phyloP scores from a whole-genome alignment of 2,329 filamentous ascomycete species.

The Cercospora citrullina region DNA sequence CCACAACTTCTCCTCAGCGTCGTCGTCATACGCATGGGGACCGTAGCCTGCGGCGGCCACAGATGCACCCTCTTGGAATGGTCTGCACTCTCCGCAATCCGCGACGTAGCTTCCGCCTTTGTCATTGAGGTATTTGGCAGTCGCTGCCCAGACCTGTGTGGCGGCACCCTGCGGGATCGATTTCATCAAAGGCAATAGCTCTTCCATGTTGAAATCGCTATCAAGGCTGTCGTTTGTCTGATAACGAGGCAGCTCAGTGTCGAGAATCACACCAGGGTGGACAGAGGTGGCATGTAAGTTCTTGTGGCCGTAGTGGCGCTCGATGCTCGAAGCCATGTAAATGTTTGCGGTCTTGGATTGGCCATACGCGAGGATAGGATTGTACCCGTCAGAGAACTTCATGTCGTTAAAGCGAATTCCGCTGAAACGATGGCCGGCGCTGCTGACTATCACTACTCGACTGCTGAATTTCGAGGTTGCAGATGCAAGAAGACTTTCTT shows the following conservation, averaged over 20 bases:
- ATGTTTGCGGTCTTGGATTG: conserved; percentile 56
- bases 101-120: conserved; percentile 52
- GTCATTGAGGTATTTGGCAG: conserved; percentile 42
- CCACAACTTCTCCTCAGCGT: conserved; percentile 48
- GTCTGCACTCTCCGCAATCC: conserved; percentile 39
- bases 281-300: conserved; percentile 50
- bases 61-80: conserved; percentile 30
- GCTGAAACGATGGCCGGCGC: conserved; percentile 44
- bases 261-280: conserved; percentile 41
- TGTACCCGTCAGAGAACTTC: conserved; percentile 33
- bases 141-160: conserved; percentile 50
- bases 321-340: conserved; percentile 53
- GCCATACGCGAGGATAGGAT: conserved; percentile 43
- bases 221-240: conserved; percentile 9
- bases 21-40: conserved; percentile 42
- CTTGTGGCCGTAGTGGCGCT: conserved; percentile 48
- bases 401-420: conserved; percentile 35
- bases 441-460: conserved; percentile 48
- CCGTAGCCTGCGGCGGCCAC: conserved; percentile 38
- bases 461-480: conserved; percentile 38
- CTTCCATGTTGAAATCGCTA: conserved; percentile 4
- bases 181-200: conserved; percentile 15
- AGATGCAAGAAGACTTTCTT: conserved; percentile 41
- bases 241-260: not conserved
- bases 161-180: conserved; percentile 51